Conservation (phyloP, 306 rosid genomes). For the Vicia villosa region DNA sequence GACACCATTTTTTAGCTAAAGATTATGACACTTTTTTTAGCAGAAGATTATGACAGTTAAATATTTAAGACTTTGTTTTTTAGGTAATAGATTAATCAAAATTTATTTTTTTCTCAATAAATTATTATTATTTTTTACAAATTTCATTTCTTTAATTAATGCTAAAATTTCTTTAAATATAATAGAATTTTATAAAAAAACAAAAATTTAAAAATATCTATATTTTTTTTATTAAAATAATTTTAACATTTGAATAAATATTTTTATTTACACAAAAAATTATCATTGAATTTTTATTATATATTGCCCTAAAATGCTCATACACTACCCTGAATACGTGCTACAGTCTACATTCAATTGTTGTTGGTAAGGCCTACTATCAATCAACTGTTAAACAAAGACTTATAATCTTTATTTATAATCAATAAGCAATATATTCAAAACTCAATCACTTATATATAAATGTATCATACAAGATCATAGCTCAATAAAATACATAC, state of each 20-base stretch:
- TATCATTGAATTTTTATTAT: neutral
- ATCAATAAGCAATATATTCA: neutral
- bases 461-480: neutral
- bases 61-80: too few species aligned
- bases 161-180: neutral
- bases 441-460: neutral
- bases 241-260: too few species aligned
- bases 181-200: neutral
- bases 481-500: neutral
- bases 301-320: neutral
- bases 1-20: neutral
- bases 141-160: neutral
- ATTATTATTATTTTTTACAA: neutral
- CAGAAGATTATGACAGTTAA: too few species aligned
- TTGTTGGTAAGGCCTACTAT: too few species aligned
- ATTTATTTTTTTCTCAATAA: neutral
- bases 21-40: neutral
- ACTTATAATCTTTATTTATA: neutral
- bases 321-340: slow-evolving; percentile 8
- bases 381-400: slow-evolving; percentile 3
- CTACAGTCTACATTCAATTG: neutral
- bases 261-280: too few species aligned
- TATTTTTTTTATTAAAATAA: neutral
- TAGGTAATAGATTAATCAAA: neutral
- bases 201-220: neutral